Percentiles rank a stretch among this genome's conserved stretches.
These are phyloP conservation scores for Penicillium palitans DNA, from an alignment of 2,329 filamentous ascomycete genomes.

Conservation along the genomic window DNA sequence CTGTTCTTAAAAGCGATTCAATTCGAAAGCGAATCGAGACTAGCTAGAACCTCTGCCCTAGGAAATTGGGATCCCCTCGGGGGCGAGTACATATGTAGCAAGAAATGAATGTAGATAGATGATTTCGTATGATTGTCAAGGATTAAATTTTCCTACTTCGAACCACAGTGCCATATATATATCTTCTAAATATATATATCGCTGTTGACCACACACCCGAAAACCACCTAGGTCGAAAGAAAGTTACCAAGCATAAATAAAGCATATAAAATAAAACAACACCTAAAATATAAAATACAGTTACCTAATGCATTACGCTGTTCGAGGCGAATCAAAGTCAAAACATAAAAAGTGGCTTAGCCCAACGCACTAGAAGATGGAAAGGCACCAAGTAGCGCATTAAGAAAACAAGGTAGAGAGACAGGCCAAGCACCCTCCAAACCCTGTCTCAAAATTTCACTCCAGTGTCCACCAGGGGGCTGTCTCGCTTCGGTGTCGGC, in stretches of 20 bases:
- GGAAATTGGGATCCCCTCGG: constrained; percentile 11
- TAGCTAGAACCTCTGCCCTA: too few relatives aligned
- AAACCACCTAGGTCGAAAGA: background rate
- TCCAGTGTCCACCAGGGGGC: constrained; percentile 1
- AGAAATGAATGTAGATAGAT: background rate
- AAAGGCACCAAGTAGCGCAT: constrained; percentile 4
- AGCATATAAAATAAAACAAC: background rate
- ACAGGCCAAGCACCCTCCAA: constrained; percentile 9
- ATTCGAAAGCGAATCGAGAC: too few relatives aligned
- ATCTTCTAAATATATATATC: background rate
- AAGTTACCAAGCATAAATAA: background rate
- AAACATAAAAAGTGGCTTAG: constrained; percentile 1
- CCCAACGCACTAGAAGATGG: background rate
- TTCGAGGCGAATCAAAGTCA: background rate
- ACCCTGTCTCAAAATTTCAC: constrained; percentile 19
- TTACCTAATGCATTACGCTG: background rate
- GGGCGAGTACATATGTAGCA: background rate
- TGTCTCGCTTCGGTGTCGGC: constrained; percentile 17
- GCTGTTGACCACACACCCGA: background rate
- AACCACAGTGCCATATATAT: too few relatives aligned
- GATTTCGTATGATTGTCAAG: background rate
- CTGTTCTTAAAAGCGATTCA: too few relatives aligned
- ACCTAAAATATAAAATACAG: background rate
- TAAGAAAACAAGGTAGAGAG: constrained; percentile 23
- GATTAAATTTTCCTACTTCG: background rate